phyloP scores from a whole-genome alignment of 495 filamentous ascomycete species.

The Massariosphaeria phaeospora region DNA sequence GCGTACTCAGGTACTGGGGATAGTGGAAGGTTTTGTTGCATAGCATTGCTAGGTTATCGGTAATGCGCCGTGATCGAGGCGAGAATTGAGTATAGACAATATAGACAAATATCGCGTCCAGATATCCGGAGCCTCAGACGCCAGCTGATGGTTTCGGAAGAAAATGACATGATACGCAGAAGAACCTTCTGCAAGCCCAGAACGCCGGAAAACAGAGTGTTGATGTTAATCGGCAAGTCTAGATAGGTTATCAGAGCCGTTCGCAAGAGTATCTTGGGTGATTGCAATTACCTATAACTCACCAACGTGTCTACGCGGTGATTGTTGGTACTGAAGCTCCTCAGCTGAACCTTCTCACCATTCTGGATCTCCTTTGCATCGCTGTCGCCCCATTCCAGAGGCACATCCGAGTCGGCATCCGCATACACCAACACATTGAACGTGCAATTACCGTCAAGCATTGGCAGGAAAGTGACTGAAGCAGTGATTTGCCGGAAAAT shows the following conservation, averaged over 20 bases:
- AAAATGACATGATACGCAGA: no score
- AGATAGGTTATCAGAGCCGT: conserved; percentile 1
- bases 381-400: conserved; percentile 97
- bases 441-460: conserved; percentile 87
- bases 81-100: no score
- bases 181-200: not conserved
- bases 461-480: conserved; percentile 92
- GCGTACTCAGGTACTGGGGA: no score
- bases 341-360: conserved; percentile 89
- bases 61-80: no score
- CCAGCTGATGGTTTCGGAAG: no score
- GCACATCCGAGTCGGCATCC: conserved; percentile 92
- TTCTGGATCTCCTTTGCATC: conserved; percentile 97
- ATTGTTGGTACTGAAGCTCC: conserved; percentile 91
- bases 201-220: not conserved
- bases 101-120: no score
- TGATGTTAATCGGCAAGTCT: conserved; percentile 15
- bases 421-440: conserved; percentile 99
- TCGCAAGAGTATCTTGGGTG: no score
- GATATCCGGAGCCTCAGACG: no score
- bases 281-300: conserved; percentile 62
- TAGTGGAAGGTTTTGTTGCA: no score
- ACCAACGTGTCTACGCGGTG: conserved; percentile 93
- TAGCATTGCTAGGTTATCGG: no score
- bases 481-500: conserved; percentile 98